A percentile compares a stretch with the other conserved stretches of the same genome.
These are phyloP conservation scores for Neurospora sp. DNA, from an alignment of 2,329 filamentous ascomycete species.

Conservation along the genomic window DNA sequence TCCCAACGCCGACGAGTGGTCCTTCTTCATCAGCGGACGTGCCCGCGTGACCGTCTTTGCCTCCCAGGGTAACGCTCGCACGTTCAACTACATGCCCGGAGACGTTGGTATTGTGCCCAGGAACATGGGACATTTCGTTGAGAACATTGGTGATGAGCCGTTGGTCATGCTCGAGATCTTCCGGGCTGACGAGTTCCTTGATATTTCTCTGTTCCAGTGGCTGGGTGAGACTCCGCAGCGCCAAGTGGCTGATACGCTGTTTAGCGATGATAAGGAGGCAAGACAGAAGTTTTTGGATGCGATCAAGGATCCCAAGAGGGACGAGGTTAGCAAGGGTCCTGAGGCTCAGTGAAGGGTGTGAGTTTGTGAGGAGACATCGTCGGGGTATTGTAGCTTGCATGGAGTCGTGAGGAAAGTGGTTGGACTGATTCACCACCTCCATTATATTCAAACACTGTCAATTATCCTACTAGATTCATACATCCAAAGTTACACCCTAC, in stretches of 20 bases:
- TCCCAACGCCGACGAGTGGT: conserved; percentile 70
- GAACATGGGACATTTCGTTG: conserved; percentile 74
- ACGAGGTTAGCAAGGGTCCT: conserved; percentile 19
- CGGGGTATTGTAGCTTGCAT: too few relatives aligned
- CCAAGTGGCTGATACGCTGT: conserved; percentile 57
- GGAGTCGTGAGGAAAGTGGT: not conserved
- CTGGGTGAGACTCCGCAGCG: conserved; percentile 60
- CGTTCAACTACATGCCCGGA: conserved; percentile 65
- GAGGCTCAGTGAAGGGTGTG: not conserved
- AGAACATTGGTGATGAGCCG: conserved; percentile 69
- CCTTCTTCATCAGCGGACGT: conserved; percentile 63
- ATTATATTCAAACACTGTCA: not conserved
- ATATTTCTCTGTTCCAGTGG: conserved; percentile 68
- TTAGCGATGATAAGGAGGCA: conserved; percentile 48
- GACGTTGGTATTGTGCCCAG: conserved; percentile 69
- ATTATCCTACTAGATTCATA: not conserved
- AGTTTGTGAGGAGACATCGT: not conserved
- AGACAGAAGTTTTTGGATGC: conserved; percentile 52
- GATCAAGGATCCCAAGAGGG: conserved; percentile 52
- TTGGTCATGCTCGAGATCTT: conserved; percentile 71
- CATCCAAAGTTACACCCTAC: not conserved
- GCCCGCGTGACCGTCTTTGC: conserved; percentile 68
- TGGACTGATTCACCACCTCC: not conserved
- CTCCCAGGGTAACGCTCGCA: conserved; percentile 56
- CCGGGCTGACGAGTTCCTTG: conserved; percentile 58